Percentiles rank a stretch among this genome's conserved stretches.
Conservation (phyloP, 108 stramenopile genomes). For the Cylindrotheca fusiformis region DNA sequence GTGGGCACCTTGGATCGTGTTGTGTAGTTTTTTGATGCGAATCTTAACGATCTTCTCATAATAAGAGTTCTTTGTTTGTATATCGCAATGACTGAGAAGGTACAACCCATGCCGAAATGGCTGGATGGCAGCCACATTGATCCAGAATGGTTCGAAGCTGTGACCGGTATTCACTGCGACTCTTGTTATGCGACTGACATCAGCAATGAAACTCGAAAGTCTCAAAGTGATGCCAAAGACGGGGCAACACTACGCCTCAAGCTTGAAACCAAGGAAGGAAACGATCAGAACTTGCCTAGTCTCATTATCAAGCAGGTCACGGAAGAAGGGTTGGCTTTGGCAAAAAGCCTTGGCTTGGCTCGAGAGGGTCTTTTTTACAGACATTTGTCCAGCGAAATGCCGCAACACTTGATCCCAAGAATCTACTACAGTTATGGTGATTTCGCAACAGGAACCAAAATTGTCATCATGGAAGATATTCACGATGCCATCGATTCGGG, state of each 20-base stretch:
- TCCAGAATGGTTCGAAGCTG: constrained; percentile 25
- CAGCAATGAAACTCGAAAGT: constrained; percentile 28
- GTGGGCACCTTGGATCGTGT: too few species aligned
- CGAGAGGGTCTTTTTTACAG: constrained; percentile 60
- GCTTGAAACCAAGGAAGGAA: background rate
- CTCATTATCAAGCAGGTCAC: constrained; percentile 45
- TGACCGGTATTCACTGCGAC: constrained; percentile 3
- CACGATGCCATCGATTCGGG: constrained; percentile 29
- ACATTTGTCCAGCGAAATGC: constrained; percentile 20
- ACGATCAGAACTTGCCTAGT: background rate
- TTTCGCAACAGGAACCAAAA: constrained; percentile 37
- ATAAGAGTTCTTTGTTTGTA: too few species aligned
- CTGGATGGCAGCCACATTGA: constrained; percentile 27
- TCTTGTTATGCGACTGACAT: constrained; percentile 26
- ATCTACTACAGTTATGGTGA: constrained; percentile 48
- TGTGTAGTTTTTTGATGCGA: too few species aligned
- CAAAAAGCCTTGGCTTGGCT: constrained; percentile 43
- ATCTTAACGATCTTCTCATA: too few species aligned
- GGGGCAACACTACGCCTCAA: constrained; percentile 26
- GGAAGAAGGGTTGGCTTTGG: constrained; percentile 17
- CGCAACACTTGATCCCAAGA: constrained; percentile 22
- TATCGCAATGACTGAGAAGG: too few species aligned
- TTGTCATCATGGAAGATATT: constrained; percentile 41
- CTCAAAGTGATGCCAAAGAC: constrained; percentile 9
- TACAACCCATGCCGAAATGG: constrained; percentile 21